A percentile compares a stretch with the other conserved stretches of the same genome.
These are phyloP conservation scores for Zalaria sp. DNA, from an alignment of 2,329 filamentous ascomycete species.

Conservation along the genomic window DNA sequence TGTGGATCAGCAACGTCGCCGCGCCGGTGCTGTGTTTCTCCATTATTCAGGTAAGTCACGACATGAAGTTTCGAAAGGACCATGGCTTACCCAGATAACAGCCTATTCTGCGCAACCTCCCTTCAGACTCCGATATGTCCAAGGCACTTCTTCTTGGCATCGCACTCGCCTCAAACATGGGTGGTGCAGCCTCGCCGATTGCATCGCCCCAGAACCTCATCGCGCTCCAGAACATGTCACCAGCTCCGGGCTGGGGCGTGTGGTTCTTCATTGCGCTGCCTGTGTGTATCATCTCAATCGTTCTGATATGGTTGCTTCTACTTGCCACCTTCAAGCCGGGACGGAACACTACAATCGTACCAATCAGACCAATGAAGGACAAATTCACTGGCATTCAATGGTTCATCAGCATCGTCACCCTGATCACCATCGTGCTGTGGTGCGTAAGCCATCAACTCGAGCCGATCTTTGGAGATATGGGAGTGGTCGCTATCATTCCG, in stretches of 20 bases:
- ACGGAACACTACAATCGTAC: conserved; percentile 74
- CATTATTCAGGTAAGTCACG: conserved; percentile 64
- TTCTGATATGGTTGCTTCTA: conserved; percentile 79
- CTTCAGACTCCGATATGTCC: conserved; percentile 80
- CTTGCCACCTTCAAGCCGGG: conserved; percentile 76
- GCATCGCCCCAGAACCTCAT: conserved; percentile 97
- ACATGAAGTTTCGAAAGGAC: conserved; percentile 3
- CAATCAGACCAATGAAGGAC: conserved; percentile 81
- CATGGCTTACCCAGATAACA: conserved; percentile 21
- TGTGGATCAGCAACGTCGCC: conserved; percentile 98
- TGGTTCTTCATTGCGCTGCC: conserved; percentile 97
- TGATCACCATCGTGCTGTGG: conserved; percentile 81
- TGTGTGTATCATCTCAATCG: conserved; percentile 76
- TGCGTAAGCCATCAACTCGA: conserved; percentile 85
- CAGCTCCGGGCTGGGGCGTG: conserved; percentile 78
- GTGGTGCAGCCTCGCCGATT: conserved; percentile 91
- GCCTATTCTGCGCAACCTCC: conserved; percentile 88
- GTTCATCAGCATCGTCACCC: conserved; percentile 76
- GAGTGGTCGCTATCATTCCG: conserved; percentile 91
- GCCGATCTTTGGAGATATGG: conserved; percentile 87
- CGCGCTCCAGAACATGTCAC: conserved; percentile 88
- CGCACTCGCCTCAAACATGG: conserved; percentile 86
- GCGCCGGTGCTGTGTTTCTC: conserved; percentile 94
- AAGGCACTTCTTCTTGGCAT: conserved; percentile 93
- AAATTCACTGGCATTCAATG: conserved; percentile 78